Base-by-base conservation (phyloP, 768 basidiomycete species). In the Tulasnella sp. region DNA sequence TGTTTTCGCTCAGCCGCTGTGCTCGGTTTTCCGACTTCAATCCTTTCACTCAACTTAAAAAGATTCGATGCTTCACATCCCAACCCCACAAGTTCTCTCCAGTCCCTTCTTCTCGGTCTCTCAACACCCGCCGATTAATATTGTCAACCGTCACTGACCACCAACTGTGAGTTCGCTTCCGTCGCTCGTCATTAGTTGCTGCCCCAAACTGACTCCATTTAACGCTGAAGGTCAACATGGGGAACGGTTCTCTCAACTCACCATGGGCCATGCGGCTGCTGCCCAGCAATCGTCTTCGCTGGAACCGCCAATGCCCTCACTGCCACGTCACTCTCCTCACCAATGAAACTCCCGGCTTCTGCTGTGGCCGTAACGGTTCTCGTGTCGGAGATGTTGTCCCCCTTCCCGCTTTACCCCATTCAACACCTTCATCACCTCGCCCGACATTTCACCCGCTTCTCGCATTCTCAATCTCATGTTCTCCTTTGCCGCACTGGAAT, bases 401-500 rank as follows among this genome's bases (percentile, higher is more conserved):
- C 9, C 64, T 58, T 31, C 36, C 81, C 14, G 79, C 82, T 2
- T 75, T 84, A 0, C 83, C 83, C 80, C 82, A 76, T 83, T 76
- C 73, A 42, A 79, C 36, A 12, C 36, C 0, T 81, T 84, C 58
- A 2, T 83, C 11, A 76, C 80, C 72, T 40, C 82, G 54, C 80
- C 80, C 0, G 25, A 77, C 5, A 79, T 83, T 1, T 84, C 83
- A 0, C 52, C 67, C 0, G 58, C 78, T 0, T 83, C 83, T 0
- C 79, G 81, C 0, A 75, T 72, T 12, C 78, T 84, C 3, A 84
- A 84, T 69, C 78, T 83, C 29, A 52, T 83, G 3, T 83, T 81
- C 68, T 82, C 82, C n/a, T 83, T 83, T 73, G 82, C 83, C 29
- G 78, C 81, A 0, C 52, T 83, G 1, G 80, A 83, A 75, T 79